Evolutionary conservation across 169 alveolate genomes (phyloP).

Genomic region (Plasmodium vinckei): DNA sequence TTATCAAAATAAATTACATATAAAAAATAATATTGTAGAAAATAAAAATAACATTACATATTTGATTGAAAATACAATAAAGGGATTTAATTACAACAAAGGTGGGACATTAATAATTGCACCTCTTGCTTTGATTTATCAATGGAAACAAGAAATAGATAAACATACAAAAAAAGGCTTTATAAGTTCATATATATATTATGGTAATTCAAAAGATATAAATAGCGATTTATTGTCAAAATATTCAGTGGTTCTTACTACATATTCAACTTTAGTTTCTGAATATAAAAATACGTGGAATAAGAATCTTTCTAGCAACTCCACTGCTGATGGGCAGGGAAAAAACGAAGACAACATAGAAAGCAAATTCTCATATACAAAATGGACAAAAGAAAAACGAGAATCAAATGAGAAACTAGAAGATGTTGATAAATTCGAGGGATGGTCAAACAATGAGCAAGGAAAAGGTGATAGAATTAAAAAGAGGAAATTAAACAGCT

Average conservation of each 20-base stretch:
- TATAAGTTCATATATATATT: constrained; percentile 77
- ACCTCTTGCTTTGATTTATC: constrained; percentile 85
- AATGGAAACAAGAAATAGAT: constrained; percentile 87
- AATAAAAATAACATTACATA: constrained; percentile 44
- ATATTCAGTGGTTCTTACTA: constrained; percentile 86
- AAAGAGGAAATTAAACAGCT: not conserved
- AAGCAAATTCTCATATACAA: not conserved
- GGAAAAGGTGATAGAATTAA: not conserved
- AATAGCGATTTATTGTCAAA: constrained; percentile 75
- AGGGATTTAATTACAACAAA: constrained; percentile 32
- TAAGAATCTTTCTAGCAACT: constrained; percentile 4
- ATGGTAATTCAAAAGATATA: constrained; percentile 77
- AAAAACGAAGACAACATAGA: constrained; percentile 15
- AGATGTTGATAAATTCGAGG: not conserved
- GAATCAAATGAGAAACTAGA: not conserved
- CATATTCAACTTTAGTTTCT: constrained; percentile 87
- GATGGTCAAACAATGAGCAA: not conserved
- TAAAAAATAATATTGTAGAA: constrained; percentile 15
- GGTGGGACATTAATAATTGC: constrained; percentile 89
- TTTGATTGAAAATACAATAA: constrained; percentile 64
- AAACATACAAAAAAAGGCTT: constrained; percentile 81
- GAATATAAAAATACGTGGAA: constrained; percentile 78
- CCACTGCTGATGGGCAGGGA: not conserved
- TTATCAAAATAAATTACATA: constrained; percentile 37
- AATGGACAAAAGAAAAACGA: not conserved